Evolutionary conservation across 108 stramenopile genomes (phyloP).

Genomic region (Poteriospumella lacustris): DNA sequence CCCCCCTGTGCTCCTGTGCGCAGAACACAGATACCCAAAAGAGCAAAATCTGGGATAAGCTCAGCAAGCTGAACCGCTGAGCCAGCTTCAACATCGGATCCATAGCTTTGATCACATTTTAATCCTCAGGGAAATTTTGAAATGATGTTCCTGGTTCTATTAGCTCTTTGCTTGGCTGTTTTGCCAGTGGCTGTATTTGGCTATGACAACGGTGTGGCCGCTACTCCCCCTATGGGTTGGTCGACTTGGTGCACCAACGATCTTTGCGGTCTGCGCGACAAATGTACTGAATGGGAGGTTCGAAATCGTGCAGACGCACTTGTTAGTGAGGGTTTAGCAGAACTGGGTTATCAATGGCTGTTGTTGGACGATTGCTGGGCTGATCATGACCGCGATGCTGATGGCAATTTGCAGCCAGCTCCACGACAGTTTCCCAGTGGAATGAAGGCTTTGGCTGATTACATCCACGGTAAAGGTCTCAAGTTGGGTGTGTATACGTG

Average conservation of each 20-base stretch:
- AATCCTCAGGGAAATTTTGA: no score
- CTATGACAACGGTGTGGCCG: not conserved
- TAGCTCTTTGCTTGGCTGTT: no score
- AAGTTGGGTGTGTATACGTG: slow-evolving; percentile 58
- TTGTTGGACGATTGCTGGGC: not conserved
- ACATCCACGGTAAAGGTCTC: slow-evolving; percentile 49
- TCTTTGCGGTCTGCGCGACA: not conserved
- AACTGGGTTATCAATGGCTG: not conserved
- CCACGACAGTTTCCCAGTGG: slow-evolving; percentile 50
- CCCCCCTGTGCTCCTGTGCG: no score
- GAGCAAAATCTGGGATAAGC: no score
- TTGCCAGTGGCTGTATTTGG: not conserved
- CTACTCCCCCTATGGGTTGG: not conserved
- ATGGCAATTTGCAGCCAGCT: slow-evolving; percentile 43
- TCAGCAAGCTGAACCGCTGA: no score
- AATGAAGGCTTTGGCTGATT: slow-evolving; percentile 41
- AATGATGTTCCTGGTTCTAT: no score
- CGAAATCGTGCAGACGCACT: not conserved
- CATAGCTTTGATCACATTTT: no score
- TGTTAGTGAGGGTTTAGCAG: not conserved
- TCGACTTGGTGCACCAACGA: not conserved
- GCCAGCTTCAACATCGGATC: no score
- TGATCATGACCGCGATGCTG: not conserved
- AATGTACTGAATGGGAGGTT: not conserved
- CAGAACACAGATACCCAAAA: no score